Evolutionary conservation across 306 rosid genomes (phyloP).

Genomic region (Sicyos baderoa): DNA sequence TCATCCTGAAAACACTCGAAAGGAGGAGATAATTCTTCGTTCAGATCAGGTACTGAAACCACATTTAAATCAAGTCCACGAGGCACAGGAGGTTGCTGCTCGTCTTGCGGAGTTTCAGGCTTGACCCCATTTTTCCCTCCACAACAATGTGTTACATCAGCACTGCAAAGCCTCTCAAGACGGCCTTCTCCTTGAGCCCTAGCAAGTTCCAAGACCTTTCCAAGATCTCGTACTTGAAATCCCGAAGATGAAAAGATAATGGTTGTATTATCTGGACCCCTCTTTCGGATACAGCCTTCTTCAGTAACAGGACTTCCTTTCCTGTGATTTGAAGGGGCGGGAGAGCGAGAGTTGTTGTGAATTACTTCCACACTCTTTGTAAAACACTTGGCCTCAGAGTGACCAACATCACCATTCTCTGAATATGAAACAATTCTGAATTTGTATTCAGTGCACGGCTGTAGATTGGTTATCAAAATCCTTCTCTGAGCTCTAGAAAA

Average conservation of each 20-base stretch:
- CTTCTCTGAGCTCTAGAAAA: slow-evolving; percentile 84
- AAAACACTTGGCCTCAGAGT: slow-evolving; percentile 98
- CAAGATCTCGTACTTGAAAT: slow-evolving; percentile 92
- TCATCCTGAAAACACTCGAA: slow-evolving; percentile 88
- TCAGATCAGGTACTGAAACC: slow-evolving; percentile 82
- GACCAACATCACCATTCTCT: slow-evolving; percentile 73
- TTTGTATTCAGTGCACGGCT: slow-evolving; percentile 84
- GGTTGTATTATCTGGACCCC: slow-evolving; percentile 39
- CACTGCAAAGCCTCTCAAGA: slow-evolving; percentile 62
- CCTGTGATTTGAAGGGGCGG: slow-evolving; percentile 29
- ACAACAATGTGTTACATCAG: slow-evolving; percentile 52
- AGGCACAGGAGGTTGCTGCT: slow-evolving; percentile 44
- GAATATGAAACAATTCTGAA: slow-evolving; percentile 71
- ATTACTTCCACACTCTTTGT: slow-evolving; percentile 80
- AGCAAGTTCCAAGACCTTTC: slow-evolving; percentile 64
- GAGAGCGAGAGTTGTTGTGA: slow-evolving; percentile 39
- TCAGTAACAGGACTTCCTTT: slow-evolving; percentile 35
- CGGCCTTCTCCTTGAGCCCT: slow-evolving; percentile 78
- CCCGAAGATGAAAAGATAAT: slow-evolving; percentile 47
- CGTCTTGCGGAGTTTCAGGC: slow-evolving; percentile 46
- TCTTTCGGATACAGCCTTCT: slow-evolving; percentile 43
- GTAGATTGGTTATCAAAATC: slow-evolving; percentile 72
- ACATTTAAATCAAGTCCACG: slow-evolving; percentile 88
- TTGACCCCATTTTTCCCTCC: slow-evolving; percentile 39
- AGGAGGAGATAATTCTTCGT: slow-evolving; percentile 92